Percentiles rank a stretch among this genome's conserved stretches.
Evolutionary conservation across 129 eudicot genomes (phyloP).

Genomic region (Daucus carota): DH1_v3.0 NC_030386.2:29174501-29175000

Average conservation of each 20-base stretch:
- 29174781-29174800: slow-evolving; percentile 74
- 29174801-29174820: slow-evolving; percentile 78
- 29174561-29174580: not conserved
- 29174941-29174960: slow-evolving; percentile 57
- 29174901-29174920: slow-evolving; percentile 69
- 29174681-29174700: not conserved
- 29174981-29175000: slow-evolving; percentile 78
- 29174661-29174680: not conserved
- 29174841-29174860: slow-evolving; percentile 71
- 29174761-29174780: not conserved
- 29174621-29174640: not conserved
- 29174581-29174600: not conserved
- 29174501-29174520: not conserved
- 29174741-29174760: not conserved
- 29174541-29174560: not conserved
- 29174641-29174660: too few species aligned
- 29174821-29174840: slow-evolving; percentile 99
- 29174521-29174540: not conserved
- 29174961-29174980: slow-evolving; percentile 52
- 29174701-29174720: not conserved
- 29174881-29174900: slow-evolving; percentile 95
- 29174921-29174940: slow-evolving; percentile 70
- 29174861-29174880: slow-evolving; percentile 61
- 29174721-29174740: not conserved
- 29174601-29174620: not conserved